Evolutionary conservation across 2,329 filamentous ascomycete species (phyloP).

Genomic region (Diaporthe destruens): DNA sequence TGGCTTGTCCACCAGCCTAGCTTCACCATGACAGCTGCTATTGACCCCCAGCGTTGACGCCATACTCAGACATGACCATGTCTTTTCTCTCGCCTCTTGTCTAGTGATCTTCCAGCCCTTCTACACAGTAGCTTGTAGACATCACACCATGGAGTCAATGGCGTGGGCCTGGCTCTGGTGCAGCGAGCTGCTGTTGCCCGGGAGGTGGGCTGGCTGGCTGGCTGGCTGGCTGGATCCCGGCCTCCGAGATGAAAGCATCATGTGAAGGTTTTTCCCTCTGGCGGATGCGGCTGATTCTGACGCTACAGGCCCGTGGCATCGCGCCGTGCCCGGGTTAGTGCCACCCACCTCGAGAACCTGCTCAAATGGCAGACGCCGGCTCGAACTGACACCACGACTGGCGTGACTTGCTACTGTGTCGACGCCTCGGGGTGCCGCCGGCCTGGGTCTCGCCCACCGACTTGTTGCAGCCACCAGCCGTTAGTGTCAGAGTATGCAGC

Average conservation of each 20-base stretch:
- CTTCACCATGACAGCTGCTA: constrained; percentile 19
- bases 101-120: not conserved
- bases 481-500: constrained; percentile 38
- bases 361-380: not conserved
- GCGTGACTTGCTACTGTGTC: constrained; percentile 5
- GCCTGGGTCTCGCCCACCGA: constrained; percentile 17
- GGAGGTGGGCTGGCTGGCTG: constrained; percentile 6
- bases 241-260: constrained; percentile 14
- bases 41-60: constrained; percentile 17
- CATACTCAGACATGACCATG: constrained; percentile 23
- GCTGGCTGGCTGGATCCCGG: not conserved
- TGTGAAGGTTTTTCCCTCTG: constrained; percentile 30
- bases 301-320: constrained; percentile 8
- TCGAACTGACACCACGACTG: too few species aligned
- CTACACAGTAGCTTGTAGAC: not conserved
- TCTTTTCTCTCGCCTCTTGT: constrained; percentile 1
- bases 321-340: constrained; percentile 20
- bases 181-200: not conserved
- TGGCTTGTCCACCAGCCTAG: not conserved
- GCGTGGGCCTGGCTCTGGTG: constrained; percentile 6
- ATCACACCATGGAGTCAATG: not conserved
- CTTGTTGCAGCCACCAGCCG: constrained; percentile 29
- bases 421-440: constrained; percentile 14
- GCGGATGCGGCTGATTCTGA: constrained; percentile 40
- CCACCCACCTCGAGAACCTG: constrained; percentile 22